Evolutionary conservation across 805 yeast genomes (phyloP).

Genomic region (Hanseniaspora lachancei): DNA sequence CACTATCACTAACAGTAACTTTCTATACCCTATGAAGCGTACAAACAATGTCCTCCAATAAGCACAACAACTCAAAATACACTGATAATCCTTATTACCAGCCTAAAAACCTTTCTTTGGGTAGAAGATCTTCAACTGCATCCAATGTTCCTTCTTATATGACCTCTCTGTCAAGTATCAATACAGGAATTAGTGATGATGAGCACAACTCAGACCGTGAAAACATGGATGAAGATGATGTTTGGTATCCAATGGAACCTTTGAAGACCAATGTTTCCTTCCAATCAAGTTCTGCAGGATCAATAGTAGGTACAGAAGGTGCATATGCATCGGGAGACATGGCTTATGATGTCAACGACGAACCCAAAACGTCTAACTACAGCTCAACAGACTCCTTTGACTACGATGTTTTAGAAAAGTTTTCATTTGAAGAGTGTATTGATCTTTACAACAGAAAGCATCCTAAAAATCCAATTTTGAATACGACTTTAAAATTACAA

Average conservation of each 20-base stretch:
- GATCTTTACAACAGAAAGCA: constrained; percentile 11
- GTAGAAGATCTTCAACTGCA: constrained; percentile 3
- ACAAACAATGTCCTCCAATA: not conserved
- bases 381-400: not conserved
- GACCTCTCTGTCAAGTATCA: not conserved
- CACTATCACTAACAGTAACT: not conserved
- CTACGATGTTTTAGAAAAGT: constrained; percentile 3
- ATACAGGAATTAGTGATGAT: not conserved
- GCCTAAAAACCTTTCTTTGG: not conserved
- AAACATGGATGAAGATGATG: not conserved
- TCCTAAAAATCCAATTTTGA: constrained; percentile 5
- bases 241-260: constrained; percentile 6
- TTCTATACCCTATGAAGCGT: not conserved
- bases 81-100: constrained; percentile 5
- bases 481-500: not conserved
- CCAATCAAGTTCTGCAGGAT: constrained; percentile 3
- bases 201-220: constrained; percentile 14
- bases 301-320: constrained; percentile 9
- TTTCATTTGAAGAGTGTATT: constrained; percentile 8
- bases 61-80: not conserved
- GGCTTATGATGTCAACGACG: not conserved
- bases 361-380: not conserved
- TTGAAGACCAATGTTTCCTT: not conserved
- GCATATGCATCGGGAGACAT: not conserved
- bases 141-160: not conserved